Conservation (phyloP, 305 asterid genomes). For the Fraxinus latifolia region DNA sequence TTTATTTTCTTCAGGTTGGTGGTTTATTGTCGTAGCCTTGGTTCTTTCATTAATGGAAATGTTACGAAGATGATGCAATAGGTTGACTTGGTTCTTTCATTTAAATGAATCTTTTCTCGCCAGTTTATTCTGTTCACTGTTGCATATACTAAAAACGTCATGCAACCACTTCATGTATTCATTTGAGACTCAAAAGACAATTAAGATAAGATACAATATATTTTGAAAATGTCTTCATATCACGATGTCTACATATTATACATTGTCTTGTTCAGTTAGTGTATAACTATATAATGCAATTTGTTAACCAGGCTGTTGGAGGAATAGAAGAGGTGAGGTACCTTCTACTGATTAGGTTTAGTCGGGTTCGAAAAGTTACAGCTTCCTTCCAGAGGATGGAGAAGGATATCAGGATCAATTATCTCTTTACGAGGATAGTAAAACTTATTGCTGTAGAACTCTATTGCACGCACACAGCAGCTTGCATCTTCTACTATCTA, state of each 20-base stretch:
- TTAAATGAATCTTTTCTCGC: neutral
- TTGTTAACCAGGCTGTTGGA: slow-evolving; percentile 49
- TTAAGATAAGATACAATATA: neutral
- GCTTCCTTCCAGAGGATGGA: slow-evolving; percentile 63
- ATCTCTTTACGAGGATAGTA: slow-evolving; percentile 68
- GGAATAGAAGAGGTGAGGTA: slow-evolving; percentile 68
- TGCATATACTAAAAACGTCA: neutral
- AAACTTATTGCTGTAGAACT: slow-evolving; percentile 77
- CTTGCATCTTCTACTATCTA: slow-evolving; percentile 83
- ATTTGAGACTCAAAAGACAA: neutral
- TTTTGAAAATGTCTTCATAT: neutral
- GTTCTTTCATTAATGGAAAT: neutral
- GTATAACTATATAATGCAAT: neutral
- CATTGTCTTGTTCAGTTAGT: neutral
- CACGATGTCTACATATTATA: neutral
- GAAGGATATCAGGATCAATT: slow-evolving; percentile 81
- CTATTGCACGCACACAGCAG: slow-evolving; percentile 93
- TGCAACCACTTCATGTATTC: neutral
- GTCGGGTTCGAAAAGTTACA: slow-evolving; percentile 63
- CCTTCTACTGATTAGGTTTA: slow-evolving; percentile 74
- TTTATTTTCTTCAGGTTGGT: neutral
- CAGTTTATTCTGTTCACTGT: neutral
- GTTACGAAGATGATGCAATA: neutral
- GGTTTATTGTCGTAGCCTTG: neutral
- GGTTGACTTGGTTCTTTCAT: neutral